These are phyloP conservation scores for Cystobasidium slooffiae DNA, from an alignment of 1,284 basidiomycete species.

Conservation along the genomic window DNA sequence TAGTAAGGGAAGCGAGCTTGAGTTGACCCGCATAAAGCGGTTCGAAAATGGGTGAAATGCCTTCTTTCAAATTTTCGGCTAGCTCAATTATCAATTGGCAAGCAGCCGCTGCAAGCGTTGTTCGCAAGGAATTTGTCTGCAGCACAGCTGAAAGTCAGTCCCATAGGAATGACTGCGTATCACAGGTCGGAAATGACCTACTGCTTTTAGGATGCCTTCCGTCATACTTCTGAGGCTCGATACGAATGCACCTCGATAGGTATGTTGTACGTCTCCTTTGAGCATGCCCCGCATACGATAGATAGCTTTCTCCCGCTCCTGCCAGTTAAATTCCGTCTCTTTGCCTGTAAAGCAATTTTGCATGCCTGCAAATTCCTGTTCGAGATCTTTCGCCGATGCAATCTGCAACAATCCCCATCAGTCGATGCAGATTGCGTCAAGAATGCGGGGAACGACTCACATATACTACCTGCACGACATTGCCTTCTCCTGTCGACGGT, in stretches of 20 bases:
- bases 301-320: constrained; percentile 76
- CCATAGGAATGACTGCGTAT: no score
- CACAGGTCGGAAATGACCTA: constrained; percentile 59
- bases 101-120: constrained; percentile 82
- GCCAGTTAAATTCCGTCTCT: constrained; percentile 98
- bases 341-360: constrained; percentile 84
- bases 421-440: constrained; percentile 39
- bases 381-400: constrained; percentile 80
- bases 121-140: constrained; percentile 86
- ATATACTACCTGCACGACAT: constrained; percentile 30
- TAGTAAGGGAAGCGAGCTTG: constrained; percentile 90
- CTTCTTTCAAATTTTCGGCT: constrained; percentile 68
- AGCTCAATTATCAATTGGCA: constrained; percentile 80
- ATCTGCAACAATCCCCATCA: constrained; percentile 63
- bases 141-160: no score
- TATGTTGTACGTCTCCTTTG: constrained; percentile 70
- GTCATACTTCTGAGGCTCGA: constrained; percentile 74
- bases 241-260: constrained; percentile 76
- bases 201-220: constrained; percentile 83
- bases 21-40: constrained; percentile 73
- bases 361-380: constrained; percentile 80
- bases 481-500: constrained; percentile 15
- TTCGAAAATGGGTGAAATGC: constrained; percentile 74
- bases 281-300: constrained; percentile 88
- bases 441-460: constrained; percentile 1